Evolutionary conservation across 345 rosid species (phyloP).

Genomic region (Aquilaria yunnanensis): DNA sequence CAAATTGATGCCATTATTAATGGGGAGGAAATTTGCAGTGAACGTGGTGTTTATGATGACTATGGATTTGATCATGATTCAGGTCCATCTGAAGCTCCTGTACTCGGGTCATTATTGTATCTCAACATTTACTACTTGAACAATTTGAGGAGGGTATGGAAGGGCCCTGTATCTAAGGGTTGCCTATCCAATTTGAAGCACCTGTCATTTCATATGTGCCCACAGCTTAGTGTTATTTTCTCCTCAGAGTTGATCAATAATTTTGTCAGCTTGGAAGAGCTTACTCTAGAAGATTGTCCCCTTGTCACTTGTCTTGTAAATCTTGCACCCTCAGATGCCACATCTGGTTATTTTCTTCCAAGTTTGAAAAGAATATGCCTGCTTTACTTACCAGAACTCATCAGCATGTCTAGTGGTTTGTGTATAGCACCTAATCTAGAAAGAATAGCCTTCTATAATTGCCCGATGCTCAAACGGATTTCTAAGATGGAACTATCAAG

Average conservation of each 20-base stretch:
- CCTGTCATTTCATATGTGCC: background rate
- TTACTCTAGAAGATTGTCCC: constrained; percentile 11
- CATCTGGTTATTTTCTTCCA: constrained; percentile 6
- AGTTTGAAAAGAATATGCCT: constrained; percentile 11
- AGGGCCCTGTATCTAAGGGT: constrained; percentile 9
- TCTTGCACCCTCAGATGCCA: background rate
- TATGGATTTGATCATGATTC: background rate
- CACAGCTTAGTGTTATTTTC: constrained; percentile 4
- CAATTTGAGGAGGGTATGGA: constrained; percentile 1
- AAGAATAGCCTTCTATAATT: constrained; percentile 8
- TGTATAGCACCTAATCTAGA: constrained; percentile 11
- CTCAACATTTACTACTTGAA: constrained; percentile 12
- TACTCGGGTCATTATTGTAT: constrained; percentile 3
- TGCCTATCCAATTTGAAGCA: constrained; percentile 15
- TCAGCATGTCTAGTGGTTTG: constrained; percentile 10
- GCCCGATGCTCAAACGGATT: constrained; percentile 9
- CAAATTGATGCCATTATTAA: constrained; percentile 12
- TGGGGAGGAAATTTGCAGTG: background rate
- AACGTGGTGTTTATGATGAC: too few relatives aligned
- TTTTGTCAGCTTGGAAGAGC: constrained; percentile 4
- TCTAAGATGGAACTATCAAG: constrained; percentile 11
- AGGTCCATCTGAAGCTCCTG: too few relatives aligned
- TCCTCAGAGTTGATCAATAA: background rate
- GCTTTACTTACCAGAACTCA: constrained; percentile 12
- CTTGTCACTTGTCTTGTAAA: background rate